Conservation (phyloP, 768 basidiomycete genomes). For the Psilocybe tampanensis region DNA sequence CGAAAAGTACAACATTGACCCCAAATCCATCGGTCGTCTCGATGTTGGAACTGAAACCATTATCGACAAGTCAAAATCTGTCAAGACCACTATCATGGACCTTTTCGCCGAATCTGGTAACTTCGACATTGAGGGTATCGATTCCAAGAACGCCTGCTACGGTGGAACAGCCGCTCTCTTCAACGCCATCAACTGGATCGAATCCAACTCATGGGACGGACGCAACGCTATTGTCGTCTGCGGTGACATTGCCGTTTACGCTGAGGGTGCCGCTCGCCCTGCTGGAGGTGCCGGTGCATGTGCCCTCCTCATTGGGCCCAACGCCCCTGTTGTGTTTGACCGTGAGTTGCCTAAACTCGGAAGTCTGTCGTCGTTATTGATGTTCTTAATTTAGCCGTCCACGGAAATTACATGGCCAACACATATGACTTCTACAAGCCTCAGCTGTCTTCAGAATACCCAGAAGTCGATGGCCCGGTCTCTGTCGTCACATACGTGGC, state of each 20-base stretch:
- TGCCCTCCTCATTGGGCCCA: conserved; percentile 94
- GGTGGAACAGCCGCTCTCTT: conserved; percentile 98
- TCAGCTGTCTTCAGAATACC: conserved; percentile 91
- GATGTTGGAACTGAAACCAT: conserved; percentile 99
- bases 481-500: conserved; percentile 95
- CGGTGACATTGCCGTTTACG: conserved; percentile 98
- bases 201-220: conserved; percentile 95
- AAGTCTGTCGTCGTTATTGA: conserved; percentile 13
- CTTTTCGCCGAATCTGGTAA: conserved; percentile 93
- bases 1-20: conserved; percentile 94
- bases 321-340: conserved; percentile 93
- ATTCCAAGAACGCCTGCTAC: conserved; percentile 99
- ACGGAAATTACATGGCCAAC: conserved; percentile 97
- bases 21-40: conserved; percentile 93
- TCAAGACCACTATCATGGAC: conserved; percentile 98
- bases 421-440: conserved; percentile 99
- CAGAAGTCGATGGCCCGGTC: conserved; percentile 95
- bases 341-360: conserved; percentile 56
- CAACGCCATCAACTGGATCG: conserved; percentile 99
- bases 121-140: conserved; percentile 97
- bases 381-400: conserved; percentile 64
- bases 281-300: conserved; percentile 96
- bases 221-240: conserved; percentile 96
- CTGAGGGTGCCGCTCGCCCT: conserved; percentile 92
- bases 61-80: conserved; percentile 99